Conservation (phyloP, 441 rosid genomes). For the Pelargonium australe region DNA sequence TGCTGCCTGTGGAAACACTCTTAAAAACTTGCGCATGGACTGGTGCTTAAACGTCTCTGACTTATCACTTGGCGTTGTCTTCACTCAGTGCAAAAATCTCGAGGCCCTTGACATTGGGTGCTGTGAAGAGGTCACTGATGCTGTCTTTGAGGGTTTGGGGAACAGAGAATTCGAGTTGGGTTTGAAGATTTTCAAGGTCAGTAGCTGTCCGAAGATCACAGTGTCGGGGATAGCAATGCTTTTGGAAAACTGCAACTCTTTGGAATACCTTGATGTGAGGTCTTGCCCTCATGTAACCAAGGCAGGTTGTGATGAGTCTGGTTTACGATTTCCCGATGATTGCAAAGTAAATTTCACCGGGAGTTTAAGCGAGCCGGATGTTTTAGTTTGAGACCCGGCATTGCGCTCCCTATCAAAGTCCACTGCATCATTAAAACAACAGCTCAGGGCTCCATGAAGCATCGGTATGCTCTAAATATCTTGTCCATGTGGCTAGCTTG, state of each 20-base stretch:
- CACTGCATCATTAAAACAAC: background rate
- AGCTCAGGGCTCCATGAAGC: background rate
- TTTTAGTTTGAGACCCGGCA: slow-evolving; percentile 31
- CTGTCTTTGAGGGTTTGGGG: slow-evolving; percentile 45
- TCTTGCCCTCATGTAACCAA: slow-evolving; percentile 72
- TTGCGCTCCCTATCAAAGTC: background rate
- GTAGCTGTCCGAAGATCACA: slow-evolving; percentile 67
- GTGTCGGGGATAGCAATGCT: slow-evolving; percentile 58
- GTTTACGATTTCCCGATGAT: slow-evolving; percentile 53
- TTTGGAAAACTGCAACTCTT: slow-evolving; percentile 52
- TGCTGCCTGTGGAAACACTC: slow-evolving; percentile 49
- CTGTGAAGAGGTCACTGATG: slow-evolving; percentile 79
- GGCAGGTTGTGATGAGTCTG: slow-evolving; percentile 71
- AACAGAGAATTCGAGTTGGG: slow-evolving; percentile 27
- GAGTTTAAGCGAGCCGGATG: slow-evolving; percentile 64
- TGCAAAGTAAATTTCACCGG: slow-evolving; percentile 79
- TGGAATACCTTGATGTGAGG: slow-evolving; percentile 78
- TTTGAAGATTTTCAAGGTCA: slow-evolving; percentile 65
- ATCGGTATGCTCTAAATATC: background rate
- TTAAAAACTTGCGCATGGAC: slow-evolving; percentile 82
- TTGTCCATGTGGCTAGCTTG: background rate
- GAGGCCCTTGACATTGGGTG: slow-evolving; percentile 88
- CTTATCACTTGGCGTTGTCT: slow-evolving; percentile 52
- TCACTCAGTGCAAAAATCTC: slow-evolving; percentile 55
- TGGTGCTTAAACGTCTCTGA: slow-evolving; percentile 83